Base-by-base conservation (phyloP, 495 filamentous ascomycete species). In the Neurospora sp. region DNA sequence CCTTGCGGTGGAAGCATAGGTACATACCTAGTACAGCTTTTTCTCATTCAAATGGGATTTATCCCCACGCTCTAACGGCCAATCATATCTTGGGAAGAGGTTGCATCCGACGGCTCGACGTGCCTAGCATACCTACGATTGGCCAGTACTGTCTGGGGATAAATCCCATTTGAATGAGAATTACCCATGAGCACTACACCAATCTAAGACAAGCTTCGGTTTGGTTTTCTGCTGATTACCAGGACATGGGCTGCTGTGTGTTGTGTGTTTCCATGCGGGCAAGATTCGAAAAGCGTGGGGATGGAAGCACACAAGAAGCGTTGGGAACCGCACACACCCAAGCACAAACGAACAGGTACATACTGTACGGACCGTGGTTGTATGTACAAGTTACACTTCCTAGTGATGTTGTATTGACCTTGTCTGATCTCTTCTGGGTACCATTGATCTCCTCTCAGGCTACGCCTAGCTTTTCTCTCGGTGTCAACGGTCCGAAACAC, bases 401-500 rank as follows among this genome's bases (percentile, higher is more conserved):
- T 35, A 35, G 23, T 31, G 54, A 62, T 16, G 54, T 62, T 35
- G 27, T 62, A 62, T 31, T 35, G 27, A 35, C 54, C 54, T 62
- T 35, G 54, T 14, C 54, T 35, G 54, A 35, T 62, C 27, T 16
- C 5, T 35, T 35, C 27, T 37, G 20, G 48, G 23, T 69, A 39
- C 39, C 44, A 62, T 23, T 38, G 39, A 72, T 48, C 73, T 72
- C 76, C 75, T 78, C 80, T 76, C 75, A 79, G 78, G 27, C 76
- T 79, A 75, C 78, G 81, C 79, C 79, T 76, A 80, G 78, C 78
- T 72, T 78, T 81, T 78, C 81, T 81, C 78, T 83, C 84, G 83
- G 84, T 83, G 78, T 82, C 79, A 78, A 82, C 82, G 84, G 80
- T 84, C 83, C 83, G 83, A 82, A 79, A 78, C 80, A 79, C 80